Conservation (phyloP, 2,329 filamentous ascomycete species). For the Neofusicoccum parvum region DNA sequence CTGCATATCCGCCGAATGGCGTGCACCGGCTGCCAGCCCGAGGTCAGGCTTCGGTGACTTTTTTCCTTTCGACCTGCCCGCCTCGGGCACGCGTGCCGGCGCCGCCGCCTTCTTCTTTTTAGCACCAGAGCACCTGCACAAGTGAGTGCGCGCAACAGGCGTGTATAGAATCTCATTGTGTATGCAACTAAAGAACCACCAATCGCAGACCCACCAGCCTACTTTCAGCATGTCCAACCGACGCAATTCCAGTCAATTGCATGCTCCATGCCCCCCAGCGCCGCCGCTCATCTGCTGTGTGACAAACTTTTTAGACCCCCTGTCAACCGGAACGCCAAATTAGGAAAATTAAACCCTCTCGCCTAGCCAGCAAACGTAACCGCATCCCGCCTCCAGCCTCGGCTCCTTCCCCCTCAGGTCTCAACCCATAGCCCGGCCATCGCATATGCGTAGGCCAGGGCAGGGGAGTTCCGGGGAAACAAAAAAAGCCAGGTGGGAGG, state of each 20-base stretch:
- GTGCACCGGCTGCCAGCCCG: background rate
- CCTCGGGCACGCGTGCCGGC: background rate
- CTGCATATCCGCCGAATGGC: constrained; percentile 6
- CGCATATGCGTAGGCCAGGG: constrained; percentile 1
- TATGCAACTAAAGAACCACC: background rate
- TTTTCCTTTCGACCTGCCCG: background rate
- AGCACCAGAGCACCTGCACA: too few relatives aligned
- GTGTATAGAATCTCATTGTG: background rate
- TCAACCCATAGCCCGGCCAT: constrained; percentile 6
- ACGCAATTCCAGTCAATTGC: constrained; percentile 3
- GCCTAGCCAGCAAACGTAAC: constrained; percentile 10
- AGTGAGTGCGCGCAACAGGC: too few relatives aligned
- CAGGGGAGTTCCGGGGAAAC: background rate
- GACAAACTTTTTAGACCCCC: constrained; percentile 11
- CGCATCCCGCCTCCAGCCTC: background rate
- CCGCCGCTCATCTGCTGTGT: constrained; percentile 10
- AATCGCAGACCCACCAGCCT: background rate
- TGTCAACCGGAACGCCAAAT: background rate
- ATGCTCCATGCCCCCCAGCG: background rate
- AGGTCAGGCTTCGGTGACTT: background rate
- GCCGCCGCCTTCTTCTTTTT: background rate
- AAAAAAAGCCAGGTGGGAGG: background rate
- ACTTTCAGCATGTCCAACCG: constrained; percentile 3
- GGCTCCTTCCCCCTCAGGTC: background rate
- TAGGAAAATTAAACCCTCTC: constrained; percentile 14